Conservation (phyloP, 352 stramenopile genomes). For the Phytopythium kandeliae region DNA sequence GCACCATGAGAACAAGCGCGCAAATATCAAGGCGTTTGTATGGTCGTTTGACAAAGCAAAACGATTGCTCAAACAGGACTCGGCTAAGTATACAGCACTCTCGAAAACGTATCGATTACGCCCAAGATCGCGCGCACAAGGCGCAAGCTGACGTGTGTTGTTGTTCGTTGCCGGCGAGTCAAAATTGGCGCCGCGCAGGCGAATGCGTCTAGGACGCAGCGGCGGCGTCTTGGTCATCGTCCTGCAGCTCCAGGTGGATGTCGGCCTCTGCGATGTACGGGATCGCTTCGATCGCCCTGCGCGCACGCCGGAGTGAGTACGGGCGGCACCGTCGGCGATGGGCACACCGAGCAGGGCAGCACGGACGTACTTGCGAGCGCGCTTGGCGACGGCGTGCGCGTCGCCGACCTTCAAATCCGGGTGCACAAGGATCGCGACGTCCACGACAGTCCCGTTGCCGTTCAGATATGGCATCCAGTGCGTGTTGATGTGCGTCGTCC, state of each 20-base stretch:
- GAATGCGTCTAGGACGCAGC: not conserved
- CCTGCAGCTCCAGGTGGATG: conserved; percentile 78
- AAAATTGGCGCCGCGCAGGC: too few species aligned
- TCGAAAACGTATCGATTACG: too few species aligned
- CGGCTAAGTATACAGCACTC: too few species aligned
- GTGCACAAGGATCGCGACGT: conserved; percentile 74
- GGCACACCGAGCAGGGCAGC: not conserved
- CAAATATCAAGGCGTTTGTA: too few species aligned
- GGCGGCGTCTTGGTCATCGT: conserved; percentile 33
- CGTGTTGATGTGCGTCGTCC: conserved; percentile 77
- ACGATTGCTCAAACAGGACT: too few species aligned
- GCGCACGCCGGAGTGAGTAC: not conserved
- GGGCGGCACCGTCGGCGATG: too few species aligned
- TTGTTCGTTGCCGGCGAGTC: too few species aligned
- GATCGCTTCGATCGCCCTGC: conserved; percentile 73
- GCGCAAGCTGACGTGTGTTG: too few species aligned
- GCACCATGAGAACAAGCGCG: too few species aligned
- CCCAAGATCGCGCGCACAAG: too few species aligned
- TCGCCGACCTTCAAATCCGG: conserved; percentile 72
- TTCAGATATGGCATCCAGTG: conserved; percentile 68
- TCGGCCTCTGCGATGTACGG: conserved; percentile 74
- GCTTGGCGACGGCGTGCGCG: conserved; percentile 65
- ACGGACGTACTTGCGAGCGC: conserved; percentile 48
- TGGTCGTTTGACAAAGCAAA: too few species aligned
- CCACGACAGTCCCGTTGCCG: conserved; percentile 59